A percentile compares a stretch with the other conserved stretches of the same genome.
phyloP scores from a whole-genome alignment of 768 basidiomycete species.

The Trametes coccinea region DNA sequence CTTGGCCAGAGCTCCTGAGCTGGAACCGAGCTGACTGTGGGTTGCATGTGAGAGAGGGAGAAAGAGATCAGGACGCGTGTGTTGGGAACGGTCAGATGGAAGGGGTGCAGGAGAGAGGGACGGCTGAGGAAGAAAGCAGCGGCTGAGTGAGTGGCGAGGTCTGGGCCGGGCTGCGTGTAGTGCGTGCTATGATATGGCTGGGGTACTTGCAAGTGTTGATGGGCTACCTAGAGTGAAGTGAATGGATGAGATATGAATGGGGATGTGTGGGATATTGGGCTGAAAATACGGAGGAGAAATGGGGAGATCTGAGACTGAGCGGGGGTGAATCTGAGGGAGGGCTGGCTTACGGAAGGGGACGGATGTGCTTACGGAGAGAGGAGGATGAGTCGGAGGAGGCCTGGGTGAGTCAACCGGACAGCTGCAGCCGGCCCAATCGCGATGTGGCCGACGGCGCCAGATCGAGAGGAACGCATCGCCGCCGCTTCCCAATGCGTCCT shows the following conservation, averaged over 20 bases:
- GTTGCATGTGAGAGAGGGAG: not conserved
- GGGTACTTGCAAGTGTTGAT: no score
- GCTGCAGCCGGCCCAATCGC: constrained; percentile 7
- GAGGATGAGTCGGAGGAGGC: constrained; percentile 12
- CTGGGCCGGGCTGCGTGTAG: no score
- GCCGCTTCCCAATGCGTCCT: not conserved
- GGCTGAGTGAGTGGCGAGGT: not conserved
- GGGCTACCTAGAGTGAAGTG: no score
- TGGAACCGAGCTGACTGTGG: not conserved
- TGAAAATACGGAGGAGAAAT: not conserved
- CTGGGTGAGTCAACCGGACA: constrained; percentile 9
- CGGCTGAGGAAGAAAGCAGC: not conserved
- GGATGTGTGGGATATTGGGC: not conserved
- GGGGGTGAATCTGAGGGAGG: not conserved
- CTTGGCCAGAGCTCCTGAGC: constrained; percentile 3
- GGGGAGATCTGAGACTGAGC: constrained; percentile 9
- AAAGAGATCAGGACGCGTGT: not conserved
- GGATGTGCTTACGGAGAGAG: constrained; percentile 7
- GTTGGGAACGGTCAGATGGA: not conserved
- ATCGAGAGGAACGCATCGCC: constrained; percentile 9
- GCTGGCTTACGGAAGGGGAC: constrained; percentile 7
- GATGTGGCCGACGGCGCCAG: constrained; percentile 3
- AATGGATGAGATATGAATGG: no score
- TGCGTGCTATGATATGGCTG: no score
- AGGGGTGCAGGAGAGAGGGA: not conserved